Evolutionary conservation across 164 flowering plant genomes (phyloP), one percentile per base, ranked within the genome.

Genomic region (Nymphaea thermarum): DNA sequence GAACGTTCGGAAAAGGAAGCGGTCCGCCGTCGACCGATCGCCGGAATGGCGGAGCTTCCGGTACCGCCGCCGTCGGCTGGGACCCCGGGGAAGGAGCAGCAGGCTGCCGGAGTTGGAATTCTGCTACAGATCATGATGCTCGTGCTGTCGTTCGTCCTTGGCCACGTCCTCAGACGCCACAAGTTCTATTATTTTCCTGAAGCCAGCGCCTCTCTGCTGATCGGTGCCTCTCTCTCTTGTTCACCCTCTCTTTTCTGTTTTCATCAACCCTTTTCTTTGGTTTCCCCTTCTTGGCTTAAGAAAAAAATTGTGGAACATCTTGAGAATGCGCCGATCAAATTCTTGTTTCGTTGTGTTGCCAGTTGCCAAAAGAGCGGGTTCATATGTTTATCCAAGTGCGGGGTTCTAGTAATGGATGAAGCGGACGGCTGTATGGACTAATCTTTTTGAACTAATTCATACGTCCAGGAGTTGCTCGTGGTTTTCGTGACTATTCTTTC

Each of bases 61-160:
- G 75, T 84, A 62, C 80, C 96, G 55, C 91, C 89, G 69, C 70
- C 85, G 36, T 66, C 76, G 11, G 68, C 73, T 42, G 80, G 78
- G 60, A 77, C 72, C 65, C 89, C 89, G 2, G 97, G 83, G 10
- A 91, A 90, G 74, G 97, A 91, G 71, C 98, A 92, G 75, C 97
- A 92, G 67, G 97, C 98, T 4, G 99, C 99, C 2, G 99, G 99
- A 10, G 89, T 92, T 4, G 99, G 99, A 5, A 92, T 95, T 53
- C 90, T 95, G 14, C 90, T 95, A 3, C 99, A 95, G 89, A 95
- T 95, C 75, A 92, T 92, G 96, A 95, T 95, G 99, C 90, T 95
- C 10, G 99, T 95, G 3, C 84, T 92, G 36, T 90, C 99, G 16
- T 95, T 95, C 78, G 93, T 95, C 43, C 87, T 95, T 60, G 98